Conservation (phyloP, 2,329 filamentous ascomycete species). For the Leptographium wingfieldii region DNA sequence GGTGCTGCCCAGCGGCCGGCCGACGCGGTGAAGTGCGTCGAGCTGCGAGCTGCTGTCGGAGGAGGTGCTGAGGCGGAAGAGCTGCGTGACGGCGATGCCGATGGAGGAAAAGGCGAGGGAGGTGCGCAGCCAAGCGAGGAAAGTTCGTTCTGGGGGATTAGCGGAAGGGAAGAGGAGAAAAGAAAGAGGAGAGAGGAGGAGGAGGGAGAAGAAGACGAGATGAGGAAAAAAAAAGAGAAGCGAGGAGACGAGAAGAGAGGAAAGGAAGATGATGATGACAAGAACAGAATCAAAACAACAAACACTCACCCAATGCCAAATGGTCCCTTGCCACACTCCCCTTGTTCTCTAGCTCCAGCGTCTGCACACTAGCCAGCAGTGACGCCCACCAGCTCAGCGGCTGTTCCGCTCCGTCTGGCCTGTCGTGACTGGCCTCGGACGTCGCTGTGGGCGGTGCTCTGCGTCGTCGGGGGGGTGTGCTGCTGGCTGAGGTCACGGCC, state of each 20-base stretch:
- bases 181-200: neutral
- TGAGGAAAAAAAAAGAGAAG: neutral
- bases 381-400: slow-evolving; percentile 27
- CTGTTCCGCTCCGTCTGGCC: neutral
- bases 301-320: slow-evolving; percentile 53
- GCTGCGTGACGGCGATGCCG: slow-evolving; percentile 71
- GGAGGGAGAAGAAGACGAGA: neutral
- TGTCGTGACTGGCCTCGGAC: neutral
- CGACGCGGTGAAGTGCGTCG: slow-evolving; percentile 46
- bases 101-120: slow-evolving; percentile 72
- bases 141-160: slow-evolving; percentile 54
- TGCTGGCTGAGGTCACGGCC: neutral
- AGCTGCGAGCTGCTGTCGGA: slow-evolving; percentile 13
- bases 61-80: slow-evolving; percentile 69
- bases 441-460: neutral
- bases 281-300: neutral
- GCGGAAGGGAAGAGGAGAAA: neutral
- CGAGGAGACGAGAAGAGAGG: neutral
- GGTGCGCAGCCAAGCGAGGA: slow-evolving; percentile 74
- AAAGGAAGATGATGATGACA: neutral
- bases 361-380: slow-evolving; percentile 36
- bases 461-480: neutral
- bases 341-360: slow-evolving; percentile 73
- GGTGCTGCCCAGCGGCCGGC: slow-evolving; percentile 62
- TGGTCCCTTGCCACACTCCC: slow-evolving; percentile 75